Base-by-base conservation (phyloP, 805 yeast genomes). In the Kodamaea laetipori region DNA sequence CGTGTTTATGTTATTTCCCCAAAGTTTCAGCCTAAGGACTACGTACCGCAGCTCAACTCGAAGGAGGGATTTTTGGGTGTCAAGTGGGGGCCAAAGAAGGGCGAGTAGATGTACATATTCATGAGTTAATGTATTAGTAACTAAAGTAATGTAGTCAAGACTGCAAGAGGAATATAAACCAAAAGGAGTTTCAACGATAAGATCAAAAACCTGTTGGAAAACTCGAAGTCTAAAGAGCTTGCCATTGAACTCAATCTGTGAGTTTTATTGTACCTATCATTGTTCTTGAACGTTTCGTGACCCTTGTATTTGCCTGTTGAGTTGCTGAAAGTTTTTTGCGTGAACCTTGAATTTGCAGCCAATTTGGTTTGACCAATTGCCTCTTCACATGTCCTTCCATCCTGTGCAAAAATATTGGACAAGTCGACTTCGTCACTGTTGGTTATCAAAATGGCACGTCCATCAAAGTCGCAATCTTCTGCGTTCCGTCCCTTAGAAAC, bases 41-140 rank as follows among this genome's bases (percentile, higher is more conserved):
- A 54, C 65, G 71, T 54, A 46, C 80, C 58, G 42, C 69, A 59
- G 18, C 39, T 54, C 19, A 46, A 48, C 41, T 68, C 74, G 17
- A 69, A 67, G 13, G 56, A 68, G 4, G 90, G 92, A 1, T 84
- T 87, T 57, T 69, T 88, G 47, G 95, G 96, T 23, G 81, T 88
- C 39, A 82, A 79, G 55, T 89, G 96, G 96, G 96, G 96, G 1
- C 86, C 90, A 30, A 82, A 77, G 60, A 79, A 78, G 50, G 80
- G 78, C 33, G 44, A 51, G 21, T 46, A 44, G 40, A 26, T 13
- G 35, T 27, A 28, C 32, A 28, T 28, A 28, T 28, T 28, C 13
- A 28, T 15, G 32, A 28, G 33, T 24, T 24, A 12, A 37, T n/a
- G 26, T 6, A 33, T 21, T 21, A 33, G 13, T 30, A 6, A 30